Conservation (phyloP, 2,329 filamentous ascomycete genomes). For the Xylaria sp. region DNA sequence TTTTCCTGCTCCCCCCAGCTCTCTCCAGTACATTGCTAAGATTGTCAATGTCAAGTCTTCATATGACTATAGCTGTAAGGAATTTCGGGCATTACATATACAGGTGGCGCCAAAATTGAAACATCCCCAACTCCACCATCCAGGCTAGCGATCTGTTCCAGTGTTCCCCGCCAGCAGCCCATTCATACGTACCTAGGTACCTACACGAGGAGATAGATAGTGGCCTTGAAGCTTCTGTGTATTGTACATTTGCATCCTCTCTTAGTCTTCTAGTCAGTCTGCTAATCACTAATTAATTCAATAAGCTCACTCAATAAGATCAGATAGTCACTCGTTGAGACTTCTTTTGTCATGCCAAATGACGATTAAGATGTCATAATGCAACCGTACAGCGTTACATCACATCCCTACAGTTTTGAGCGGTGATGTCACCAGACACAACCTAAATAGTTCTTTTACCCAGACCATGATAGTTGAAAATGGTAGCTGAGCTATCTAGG, state of each 20-base stretch:
- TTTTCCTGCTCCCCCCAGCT: too few relatives aligned
- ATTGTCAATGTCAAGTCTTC: too few relatives aligned
- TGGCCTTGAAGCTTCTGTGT: too few relatives aligned
- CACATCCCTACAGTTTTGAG: not conserved
- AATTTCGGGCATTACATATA: not conserved
- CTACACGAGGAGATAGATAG: too few relatives aligned
- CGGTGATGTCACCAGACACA: slow-evolving; percentile 6
- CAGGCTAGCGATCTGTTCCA: not conserved
- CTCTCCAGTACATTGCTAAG: too few relatives aligned
- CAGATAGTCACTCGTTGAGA: not conserved
- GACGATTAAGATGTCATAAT: not conserved
- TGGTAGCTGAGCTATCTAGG: not conserved
- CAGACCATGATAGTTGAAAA: not conserved
- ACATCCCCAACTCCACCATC: not conserved
- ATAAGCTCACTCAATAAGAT: too few relatives aligned
- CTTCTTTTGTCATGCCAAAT: not conserved
- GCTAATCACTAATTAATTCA: too few relatives aligned
- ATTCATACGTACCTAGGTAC: too few relatives aligned
- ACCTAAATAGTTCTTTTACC: not conserved
- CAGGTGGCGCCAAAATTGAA: not conserved
- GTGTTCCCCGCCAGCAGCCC: not conserved
- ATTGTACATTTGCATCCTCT: too few relatives aligned
- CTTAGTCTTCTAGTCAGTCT: too few relatives aligned
- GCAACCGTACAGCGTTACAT: not conserved
- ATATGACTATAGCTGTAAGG: too few relatives aligned